Base-by-base conservation (phyloP, 176 grass and related monocot species). In the Guadua angustifolia region DNA sequence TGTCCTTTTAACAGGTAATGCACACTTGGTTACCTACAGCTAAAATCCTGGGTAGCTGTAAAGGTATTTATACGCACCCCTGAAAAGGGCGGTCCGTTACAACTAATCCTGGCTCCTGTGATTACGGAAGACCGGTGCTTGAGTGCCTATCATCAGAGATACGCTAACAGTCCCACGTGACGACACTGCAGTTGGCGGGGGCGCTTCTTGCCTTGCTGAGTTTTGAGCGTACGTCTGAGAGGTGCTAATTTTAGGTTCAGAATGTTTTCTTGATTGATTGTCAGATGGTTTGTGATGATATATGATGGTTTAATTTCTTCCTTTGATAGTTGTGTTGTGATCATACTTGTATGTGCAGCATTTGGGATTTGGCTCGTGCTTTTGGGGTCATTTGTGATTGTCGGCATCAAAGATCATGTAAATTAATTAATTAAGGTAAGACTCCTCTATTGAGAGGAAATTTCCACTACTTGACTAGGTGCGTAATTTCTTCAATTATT, bases 181-280 rank as follows among this genome's bases (percentile, higher is more conserved):
- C 17, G 63, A 29, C 18, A 18, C 0, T 83, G 29, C 0, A 79
- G n/a, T 45, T 84, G n/a, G n/a, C 1, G 12, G 84, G 49, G 50
- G 55, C 19, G 40, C 4, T 90, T 9, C 22, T 86, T 21, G 29
- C 74, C 9, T 64, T 87, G 57, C 1, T 79, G 7, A 46, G 78
- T n/a, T 73, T 73, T 29, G 17, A 51, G 39, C 59, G 29, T 29
- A 29, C 59, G 29, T 29, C 72, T 84, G 66, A 92, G 19, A 15
- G 50, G 18, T 39, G 24, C 32, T 62, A 0, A 2, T 74, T 80
- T 80, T 79, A 5, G 45, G 49, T 57, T 46, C 33, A 57, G 18
- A 12, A 60, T 45, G 40, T 38, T 63, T 71, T 77, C 78, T 24
- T 18, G 17, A 42, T 29, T 43, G 9, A 42, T 29, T 43, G 9